These are phyloP conservation scores for Sclerotiophoma versabilis DNA, from an alignment of 2,329 filamentous ascomycete genomes.

Conservation along the genomic window DNA sequence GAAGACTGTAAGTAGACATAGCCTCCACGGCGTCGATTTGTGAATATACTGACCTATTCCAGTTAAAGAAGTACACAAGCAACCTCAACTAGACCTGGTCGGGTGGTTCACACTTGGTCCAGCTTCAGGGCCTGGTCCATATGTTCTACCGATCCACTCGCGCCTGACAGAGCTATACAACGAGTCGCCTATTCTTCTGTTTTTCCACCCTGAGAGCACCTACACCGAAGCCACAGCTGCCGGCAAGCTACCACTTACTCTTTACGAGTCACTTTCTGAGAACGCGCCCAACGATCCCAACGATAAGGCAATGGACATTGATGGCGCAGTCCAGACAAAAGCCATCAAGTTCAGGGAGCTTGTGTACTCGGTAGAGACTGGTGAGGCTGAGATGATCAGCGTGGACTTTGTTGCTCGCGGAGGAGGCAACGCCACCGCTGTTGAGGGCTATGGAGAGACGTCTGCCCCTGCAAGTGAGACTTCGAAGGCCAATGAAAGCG, in stretches of 20 bases:
- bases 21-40: not conserved
- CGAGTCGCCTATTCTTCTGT: constrained; percentile 85
- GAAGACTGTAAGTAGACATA: constrained; percentile 75
- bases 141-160: constrained; percentile 76
- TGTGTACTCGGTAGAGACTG: constrained; percentile 87
- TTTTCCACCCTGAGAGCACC: constrained; percentile 76
- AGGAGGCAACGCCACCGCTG: constrained; percentile 77
- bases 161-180: constrained; percentile 79
- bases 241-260: constrained; percentile 84
- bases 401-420: constrained; percentile 91
- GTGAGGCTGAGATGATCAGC: constrained; percentile 96
- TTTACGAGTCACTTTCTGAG: constrained; percentile 78
- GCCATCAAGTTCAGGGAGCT: constrained; percentile 79
- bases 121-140: constrained; percentile 70
- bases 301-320: constrained; percentile 63
- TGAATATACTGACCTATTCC: not conserved
- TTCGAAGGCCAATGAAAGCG: constrained; percentile 52
- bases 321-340: constrained; percentile 62
- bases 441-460: constrained; percentile 42
- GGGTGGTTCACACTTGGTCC: constrained; percentile 89
- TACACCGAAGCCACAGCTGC: constrained; percentile 64
- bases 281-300: constrained; percentile 41
- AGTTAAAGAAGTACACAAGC: constrained; percentile 91
- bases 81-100: constrained; percentile 78
- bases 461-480: constrained; percentile 19